Evolutionary conservation across 75 land plant genomes (phyloP).

Genomic region (Sequoiadendron giganteum): DNA sequence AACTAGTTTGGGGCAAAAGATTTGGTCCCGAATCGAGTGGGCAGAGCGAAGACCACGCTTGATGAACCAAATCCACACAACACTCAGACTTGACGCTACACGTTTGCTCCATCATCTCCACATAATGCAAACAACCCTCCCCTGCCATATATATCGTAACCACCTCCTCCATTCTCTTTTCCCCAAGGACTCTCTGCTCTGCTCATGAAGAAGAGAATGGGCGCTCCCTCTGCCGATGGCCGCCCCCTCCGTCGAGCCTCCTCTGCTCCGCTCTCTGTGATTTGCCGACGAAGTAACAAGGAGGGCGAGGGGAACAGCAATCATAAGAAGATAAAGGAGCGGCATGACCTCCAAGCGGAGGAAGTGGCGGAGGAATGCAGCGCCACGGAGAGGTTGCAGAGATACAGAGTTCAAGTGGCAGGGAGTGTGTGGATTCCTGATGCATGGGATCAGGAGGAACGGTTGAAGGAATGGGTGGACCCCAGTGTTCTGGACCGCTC

Average conservation of each 20-base stretch:
- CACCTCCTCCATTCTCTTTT: neutral
- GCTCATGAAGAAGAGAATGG: neutral
- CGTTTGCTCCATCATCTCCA: neutral
- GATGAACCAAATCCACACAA: neutral
- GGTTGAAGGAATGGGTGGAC: slow-evolving; percentile 56
- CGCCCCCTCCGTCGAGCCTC: no score
- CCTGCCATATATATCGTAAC: neutral
- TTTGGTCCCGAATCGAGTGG: neutral
- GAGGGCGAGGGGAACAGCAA: neutral
- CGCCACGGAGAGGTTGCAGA: slow-evolving; percentile 48
- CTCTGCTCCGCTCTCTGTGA: no score
- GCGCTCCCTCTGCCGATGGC: neutral
- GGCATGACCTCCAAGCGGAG: neutral
- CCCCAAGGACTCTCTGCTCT: neutral
- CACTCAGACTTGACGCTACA: neutral
- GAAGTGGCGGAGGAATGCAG: slow-evolving; percentile 11
- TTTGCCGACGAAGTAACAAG: no score
- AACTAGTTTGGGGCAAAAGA: no score
- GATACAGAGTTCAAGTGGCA: slow-evolving; percentile 46
- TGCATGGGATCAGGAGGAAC: slow-evolving; percentile 57
- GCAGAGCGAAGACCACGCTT: neutral
- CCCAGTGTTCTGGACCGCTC: slow-evolving; percentile 38
- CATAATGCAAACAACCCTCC: neutral
- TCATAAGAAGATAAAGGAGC: neutral
- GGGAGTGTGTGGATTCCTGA: slow-evolving; percentile 67